phyloP scores from a whole-genome alignment of 2,329 filamentous ascomycete genomes.

The Aureobasidium lini region DNA sequence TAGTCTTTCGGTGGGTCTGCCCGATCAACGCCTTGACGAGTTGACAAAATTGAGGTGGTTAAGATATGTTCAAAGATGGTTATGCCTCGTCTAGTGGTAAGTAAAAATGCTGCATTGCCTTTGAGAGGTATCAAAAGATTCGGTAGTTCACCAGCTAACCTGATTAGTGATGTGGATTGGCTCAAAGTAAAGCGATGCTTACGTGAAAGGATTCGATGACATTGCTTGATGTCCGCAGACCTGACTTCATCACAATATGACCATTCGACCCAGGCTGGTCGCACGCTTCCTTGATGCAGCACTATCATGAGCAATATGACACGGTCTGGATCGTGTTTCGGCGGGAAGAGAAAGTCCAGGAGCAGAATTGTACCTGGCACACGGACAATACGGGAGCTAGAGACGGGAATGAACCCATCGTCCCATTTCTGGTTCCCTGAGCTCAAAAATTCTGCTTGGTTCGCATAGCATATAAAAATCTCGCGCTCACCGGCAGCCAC shows the following conservation, averaged over 20 bases:
- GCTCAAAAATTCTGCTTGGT: background rate
- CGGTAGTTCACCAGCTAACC: conserved; percentile 10
- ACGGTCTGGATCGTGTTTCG: conserved; percentile 52
- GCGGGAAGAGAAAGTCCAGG: conserved; percentile 77
- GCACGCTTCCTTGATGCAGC: conserved; percentile 35
- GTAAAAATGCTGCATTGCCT: conserved; percentile 14
- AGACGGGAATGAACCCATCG: conserved; percentile 43
- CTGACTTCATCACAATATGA: conserved; percentile 11
- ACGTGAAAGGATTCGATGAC: conserved; percentile 4
- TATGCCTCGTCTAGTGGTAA: background rate
- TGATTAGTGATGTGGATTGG: background rate
- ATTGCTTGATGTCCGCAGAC: background rate
- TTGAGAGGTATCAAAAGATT: conserved; percentile 17
- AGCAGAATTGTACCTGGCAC: conserved; percentile 72
- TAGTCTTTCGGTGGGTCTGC: background rate
- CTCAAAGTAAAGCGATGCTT: background rate
- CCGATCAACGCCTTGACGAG: background rate
- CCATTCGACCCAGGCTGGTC: conserved; percentile 29
- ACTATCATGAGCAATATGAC: conserved; percentile 68
- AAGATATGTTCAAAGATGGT: conserved; percentile 13
- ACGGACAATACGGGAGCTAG: conserved; percentile 37
- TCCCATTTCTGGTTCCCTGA: background rate
- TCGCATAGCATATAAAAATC: conserved; percentile 59
- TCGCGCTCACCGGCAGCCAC: conserved; percentile 62
- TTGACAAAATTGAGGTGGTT: background rate